Conservation (phyloP, 2,329 filamentous ascomycete species). For the Scytalidium sp. region DNA sequence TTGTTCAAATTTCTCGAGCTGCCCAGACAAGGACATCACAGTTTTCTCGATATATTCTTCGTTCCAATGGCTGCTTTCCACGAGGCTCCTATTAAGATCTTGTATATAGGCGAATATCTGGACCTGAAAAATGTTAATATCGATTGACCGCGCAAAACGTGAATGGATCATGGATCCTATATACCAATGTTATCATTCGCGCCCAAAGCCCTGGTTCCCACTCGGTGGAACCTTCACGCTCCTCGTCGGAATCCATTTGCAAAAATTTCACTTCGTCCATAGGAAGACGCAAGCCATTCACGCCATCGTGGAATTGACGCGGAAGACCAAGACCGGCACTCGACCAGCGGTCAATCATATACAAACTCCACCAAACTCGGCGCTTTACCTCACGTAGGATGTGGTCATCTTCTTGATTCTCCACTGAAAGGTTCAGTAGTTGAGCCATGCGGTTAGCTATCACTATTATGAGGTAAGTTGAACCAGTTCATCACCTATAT, state of each 20-base stretch:
- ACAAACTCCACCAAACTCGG: conserved; percentile 32
- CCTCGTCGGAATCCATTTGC: conserved; percentile 22
- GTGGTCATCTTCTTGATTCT: conserved; percentile 18
- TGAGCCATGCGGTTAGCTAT: conserved; percentile 33
- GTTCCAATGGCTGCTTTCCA: conserved; percentile 25
- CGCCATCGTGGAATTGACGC: conserved; percentile 21
- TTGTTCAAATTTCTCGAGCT: conserved; percentile 24
- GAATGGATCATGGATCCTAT: background rate
- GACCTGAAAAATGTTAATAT: conserved; percentile 6
- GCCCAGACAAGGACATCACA: conserved; percentile 9
- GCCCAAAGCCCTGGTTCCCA: conserved; percentile 29
- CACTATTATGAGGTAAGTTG: conserved; percentile 6
- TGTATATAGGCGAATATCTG: conserved; percentile 31
- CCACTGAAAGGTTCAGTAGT: conserved; percentile 24
- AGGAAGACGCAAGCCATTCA: conserved; percentile 16
- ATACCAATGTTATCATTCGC: conserved; percentile 27
- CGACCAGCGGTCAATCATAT: conserved; percentile 32
- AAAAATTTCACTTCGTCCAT: conserved; percentile 27
- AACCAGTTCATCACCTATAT: background rate
- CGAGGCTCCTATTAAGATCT: conserved; percentile 27
- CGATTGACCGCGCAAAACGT: background rate
- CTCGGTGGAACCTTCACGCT: conserved; percentile 12
- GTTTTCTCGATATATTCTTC: conserved; percentile 20
- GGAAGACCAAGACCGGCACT: conserved; percentile 27
- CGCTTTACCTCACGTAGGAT: conserved; percentile 27